A percentile compares a stretch with the other conserved stretches of the same genome.
Evolutionary conservation across 1,284 basidiomycete species (phyloP).

Genomic region (Schizophyllum amplum): DNA sequence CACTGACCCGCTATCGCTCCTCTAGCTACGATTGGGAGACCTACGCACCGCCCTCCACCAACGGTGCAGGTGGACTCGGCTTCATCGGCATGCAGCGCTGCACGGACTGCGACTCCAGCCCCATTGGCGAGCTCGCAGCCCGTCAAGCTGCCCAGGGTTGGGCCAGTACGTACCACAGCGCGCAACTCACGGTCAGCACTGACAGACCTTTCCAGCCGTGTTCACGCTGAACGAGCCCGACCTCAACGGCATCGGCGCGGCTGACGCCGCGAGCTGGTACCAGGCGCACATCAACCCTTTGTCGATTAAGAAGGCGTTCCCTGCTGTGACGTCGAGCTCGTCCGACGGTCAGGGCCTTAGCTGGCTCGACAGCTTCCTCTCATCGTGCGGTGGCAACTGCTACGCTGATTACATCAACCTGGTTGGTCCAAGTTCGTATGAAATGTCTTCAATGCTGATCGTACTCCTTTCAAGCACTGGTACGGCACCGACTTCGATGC

Average conservation of each 20-base stretch:
- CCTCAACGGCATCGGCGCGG: constrained; percentile 17
- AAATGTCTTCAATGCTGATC: background rate
- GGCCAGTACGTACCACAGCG: constrained; percentile 10
- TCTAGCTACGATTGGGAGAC: constrained; percentile 30
- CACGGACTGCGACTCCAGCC: constrained; percentile 27
- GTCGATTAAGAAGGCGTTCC: constrained; percentile 24
- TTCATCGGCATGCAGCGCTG: constrained; percentile 35
- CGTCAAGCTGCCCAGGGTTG: constrained; percentile 24
- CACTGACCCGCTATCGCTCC: too few relatives aligned
- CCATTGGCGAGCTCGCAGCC: constrained; percentile 21
- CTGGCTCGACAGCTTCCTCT: constrained; percentile 28
- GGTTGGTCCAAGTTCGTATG: constrained; percentile 1
- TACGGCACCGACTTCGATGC: constrained; percentile 21
- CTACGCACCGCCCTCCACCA: constrained; percentile 22
- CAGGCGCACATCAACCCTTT: constrained; percentile 26
- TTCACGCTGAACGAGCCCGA: constrained; percentile 32
- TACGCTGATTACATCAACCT: constrained; percentile 26
- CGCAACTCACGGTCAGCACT: background rate
- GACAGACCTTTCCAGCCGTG: constrained; percentile 17
- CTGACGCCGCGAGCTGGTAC: constrained; percentile 27
- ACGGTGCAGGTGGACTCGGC: constrained; percentile 23
- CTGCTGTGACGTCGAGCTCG: constrained; percentile 23
- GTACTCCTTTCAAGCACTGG: constrained; percentile 20
- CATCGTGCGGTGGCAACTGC: constrained; percentile 22
- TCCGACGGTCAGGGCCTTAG: constrained; percentile 21